Evolutionary conservation across 805 yeast species (phyloP), one percentile per base, ranked within the genome.

Genomic region (Lipomyces sp.): DNA sequence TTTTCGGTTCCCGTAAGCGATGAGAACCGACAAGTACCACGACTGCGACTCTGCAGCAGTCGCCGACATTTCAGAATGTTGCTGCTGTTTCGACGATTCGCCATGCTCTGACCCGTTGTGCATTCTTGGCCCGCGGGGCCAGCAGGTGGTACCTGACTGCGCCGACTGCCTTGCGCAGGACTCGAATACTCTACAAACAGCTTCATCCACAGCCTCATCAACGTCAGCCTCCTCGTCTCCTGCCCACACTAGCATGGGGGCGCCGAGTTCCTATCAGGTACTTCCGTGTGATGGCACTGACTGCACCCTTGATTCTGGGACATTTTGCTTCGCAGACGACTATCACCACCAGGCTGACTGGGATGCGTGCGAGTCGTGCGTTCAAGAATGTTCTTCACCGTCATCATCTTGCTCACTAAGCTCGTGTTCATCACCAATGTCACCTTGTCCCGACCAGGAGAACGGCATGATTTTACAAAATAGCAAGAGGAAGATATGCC

Each of bases 41-140:
- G n/a, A n/a, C n/a, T n/a, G n/a, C n/a, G n/a, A n/a, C n/a, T n/a
- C n/a, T n/a, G n/a, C n/a, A n/a, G n/a, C n/a, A n/a, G n/a, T n/a
- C n/a, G n/a, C n/a, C n/a, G n/a, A n/a, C n/a, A n/a, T n/a, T n/a
- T n/a, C 35, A 4, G 51, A 47, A 10, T 47, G 43, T 39, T 47
- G 47, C 40, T 47, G 51, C 47, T 47, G 51, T 35, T 47, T 47
- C 36, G 51, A 43, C 26, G 39, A 44, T 13, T 10, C 39, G 28
- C 19, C 39, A 5, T 47, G 51, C 33, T 35, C 32, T n/a, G 47
- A 43, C 18, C 42, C 37, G 14, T 13, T 18, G 6, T 44, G 48
- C 32, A 4, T 31, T 26, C 36, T 43, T 4, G 35, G 16, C 13
- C 16, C 28, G 10, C 6, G 10, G 10, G 29, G 29, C 10, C 29